Evolutionary conservation across 2,329 filamentous ascomycete genomes (phyloP).

Genomic region (Aspergillus brasiliensis): DNA sequence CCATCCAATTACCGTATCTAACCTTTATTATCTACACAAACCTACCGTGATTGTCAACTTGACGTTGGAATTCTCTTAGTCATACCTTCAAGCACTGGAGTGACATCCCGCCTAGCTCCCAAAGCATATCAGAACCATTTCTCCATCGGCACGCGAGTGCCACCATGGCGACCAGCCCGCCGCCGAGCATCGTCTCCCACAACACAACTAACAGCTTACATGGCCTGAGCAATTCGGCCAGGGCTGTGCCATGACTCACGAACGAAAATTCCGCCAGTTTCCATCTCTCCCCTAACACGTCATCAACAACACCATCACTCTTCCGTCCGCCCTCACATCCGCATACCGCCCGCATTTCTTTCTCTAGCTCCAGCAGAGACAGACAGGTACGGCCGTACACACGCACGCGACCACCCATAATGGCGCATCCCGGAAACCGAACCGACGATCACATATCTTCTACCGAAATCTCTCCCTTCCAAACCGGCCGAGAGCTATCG

Average conservation of each 20-base stretch:
- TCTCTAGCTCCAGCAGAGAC: not conserved
- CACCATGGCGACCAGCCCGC: not conserved
- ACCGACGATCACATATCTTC: not conserved
- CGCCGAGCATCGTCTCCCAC: not conserved
- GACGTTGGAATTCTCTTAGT: not conserved
- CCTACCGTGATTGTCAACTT: not conserved
- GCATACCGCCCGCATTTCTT: not conserved
- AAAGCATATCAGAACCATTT: not conserved
- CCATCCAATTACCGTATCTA: no score
- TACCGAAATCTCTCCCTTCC: not conserved
- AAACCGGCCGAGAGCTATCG: conserved; percentile 27
- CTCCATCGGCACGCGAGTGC: no score
- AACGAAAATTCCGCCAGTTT: not conserved
- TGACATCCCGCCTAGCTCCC: not conserved
- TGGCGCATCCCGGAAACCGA: not conserved
- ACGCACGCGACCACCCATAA: not conserved
- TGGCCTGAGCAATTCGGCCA: not conserved
- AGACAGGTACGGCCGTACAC: not conserved
- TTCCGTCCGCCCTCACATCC: not conserved
- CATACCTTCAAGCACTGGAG: not conserved
- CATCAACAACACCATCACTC: not conserved
- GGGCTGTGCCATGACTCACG: not conserved
- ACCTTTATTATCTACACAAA: no score
- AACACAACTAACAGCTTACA: not conserved
- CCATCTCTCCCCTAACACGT: not conserved